These are phyloP conservation scores for Planoprotostelium fungivorum DNA, from an alignment of 78 protist species.

Conservation along the genomic window DNA sequence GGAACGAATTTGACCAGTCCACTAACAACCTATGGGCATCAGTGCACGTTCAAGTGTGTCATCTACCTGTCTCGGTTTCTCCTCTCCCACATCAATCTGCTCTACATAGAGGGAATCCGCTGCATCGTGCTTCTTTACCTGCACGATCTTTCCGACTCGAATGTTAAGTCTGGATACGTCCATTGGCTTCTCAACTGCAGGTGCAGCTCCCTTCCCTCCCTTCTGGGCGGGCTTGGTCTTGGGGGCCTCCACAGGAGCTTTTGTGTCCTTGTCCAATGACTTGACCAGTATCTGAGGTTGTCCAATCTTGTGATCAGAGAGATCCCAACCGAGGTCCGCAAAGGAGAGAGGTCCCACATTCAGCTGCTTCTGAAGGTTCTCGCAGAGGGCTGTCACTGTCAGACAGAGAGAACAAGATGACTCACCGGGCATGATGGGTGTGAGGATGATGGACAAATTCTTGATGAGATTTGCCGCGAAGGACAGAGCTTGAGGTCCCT, in stretches of 20 bases:
- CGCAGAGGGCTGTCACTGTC: too few species aligned
- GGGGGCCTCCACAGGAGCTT: neutral
- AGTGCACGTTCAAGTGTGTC: neutral
- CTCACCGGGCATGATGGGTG: conserved; percentile 1
- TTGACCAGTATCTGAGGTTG: neutral
- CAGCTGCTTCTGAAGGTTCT: neutral
- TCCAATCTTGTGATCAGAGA: neutral
- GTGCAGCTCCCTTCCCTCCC: too few species aligned
- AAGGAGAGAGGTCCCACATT: neutral
- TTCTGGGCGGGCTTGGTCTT: neutral
- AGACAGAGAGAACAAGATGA: too few species aligned
- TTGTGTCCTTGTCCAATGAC: neutral
- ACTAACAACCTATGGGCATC: conserved; percentile 28
- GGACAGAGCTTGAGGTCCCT: neutral
- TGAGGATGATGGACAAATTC: neutral
- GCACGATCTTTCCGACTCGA: conserved; percentile 76
- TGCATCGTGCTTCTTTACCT: conserved; percentile 54
- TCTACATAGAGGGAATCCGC: conserved; percentile 81
- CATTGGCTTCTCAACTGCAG: conserved; percentile 20
- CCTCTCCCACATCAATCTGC: conserved; percentile 81
- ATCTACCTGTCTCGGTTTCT: conserved; percentile 36
- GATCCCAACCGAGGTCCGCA: neutral
- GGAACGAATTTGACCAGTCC: conserved; percentile 72
- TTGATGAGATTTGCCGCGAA: neutral
- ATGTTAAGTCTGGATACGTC: conserved; percentile 72